Evolutionary conservation across 176 grass and related monocot genomes (phyloP), one percentile per base, ranked within the genome.

Genomic region (Triticum urartu): DNA sequence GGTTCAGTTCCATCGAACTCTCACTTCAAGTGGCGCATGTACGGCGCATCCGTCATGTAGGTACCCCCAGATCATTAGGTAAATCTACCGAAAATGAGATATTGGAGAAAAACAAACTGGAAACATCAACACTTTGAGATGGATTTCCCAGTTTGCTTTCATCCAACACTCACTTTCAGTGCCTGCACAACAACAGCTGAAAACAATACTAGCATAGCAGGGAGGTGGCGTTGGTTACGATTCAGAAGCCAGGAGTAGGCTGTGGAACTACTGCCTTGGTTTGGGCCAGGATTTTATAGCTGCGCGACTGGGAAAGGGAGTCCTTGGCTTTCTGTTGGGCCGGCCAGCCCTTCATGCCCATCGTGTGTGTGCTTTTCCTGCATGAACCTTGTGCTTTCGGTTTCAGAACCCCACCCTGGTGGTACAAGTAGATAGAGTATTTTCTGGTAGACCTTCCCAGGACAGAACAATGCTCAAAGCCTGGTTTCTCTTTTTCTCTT

Each of bases 141-240:
- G 32, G 20, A 64, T 15, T 20, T 74, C 81, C 74, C 43, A 83
- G 82, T 88, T 95, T 87, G 81, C 54, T 32, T 90, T 67, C 75
- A 70, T 88, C 79, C 80, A 95, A 84, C 66, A 32, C 74, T 77
- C 25, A 7, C 28, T 56, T 77, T 77, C 17, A 77, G 74, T 77
- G 26, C 74, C 54, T 84, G 52, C 54, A 81, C 11, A 61, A 11
- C 50, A 75, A 61, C 54, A 59, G 5, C 33, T 7, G 1, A 64
- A 50, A 72, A 40, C 39, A 43, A 72, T 74, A 21, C 54, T 8
- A 58, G 54, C 54, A 58, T 58, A 66, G 11, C 61, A 47, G 15
- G 21, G 70, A 25, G 25, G 39, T 26, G 70, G 24, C 13, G 24
- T 25, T 32, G 1, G 9, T 36, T 48, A 30, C 22, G 45, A 76